Percentiles rank a stretch among this genome's conserved stretches.
Evolutionary conservation across 805 yeast species (phyloP).

Genomic region (Sugiyamaella qingdaonensis): DNA sequence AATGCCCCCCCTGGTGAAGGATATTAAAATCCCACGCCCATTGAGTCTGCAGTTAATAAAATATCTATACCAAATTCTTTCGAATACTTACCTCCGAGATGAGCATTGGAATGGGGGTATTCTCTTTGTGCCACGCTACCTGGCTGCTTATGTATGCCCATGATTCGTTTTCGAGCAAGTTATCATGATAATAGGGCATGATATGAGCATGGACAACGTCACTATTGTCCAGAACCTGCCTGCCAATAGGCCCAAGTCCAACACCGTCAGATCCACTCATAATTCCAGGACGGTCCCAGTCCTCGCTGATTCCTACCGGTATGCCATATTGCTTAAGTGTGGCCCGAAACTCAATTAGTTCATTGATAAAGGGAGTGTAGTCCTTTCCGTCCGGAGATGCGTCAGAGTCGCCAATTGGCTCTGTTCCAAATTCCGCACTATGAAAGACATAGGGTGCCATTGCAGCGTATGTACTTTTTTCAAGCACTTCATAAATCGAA

Average conservation of each 20-base stretch:
- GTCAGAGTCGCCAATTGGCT: slow-evolving; percentile 7
- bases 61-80: no score
- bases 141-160: slow-evolving; percentile 5
- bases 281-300: slow-evolving; percentile 9
- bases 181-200: slow-evolving; percentile 7
- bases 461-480: neutral
- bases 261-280: slow-evolving; percentile 3
- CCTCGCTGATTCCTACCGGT: slow-evolving; percentile 8
- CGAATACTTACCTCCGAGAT: slow-evolving; percentile 4
- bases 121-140: slow-evolving; percentile 3
- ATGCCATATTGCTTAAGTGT: slow-evolving; percentile 1
- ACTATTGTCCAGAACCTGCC: neutral
- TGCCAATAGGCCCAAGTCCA: slow-evolving; percentile 1
- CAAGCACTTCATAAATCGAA: slow-evolving; percentile 4
- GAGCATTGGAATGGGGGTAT: neutral
- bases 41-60: neutral
- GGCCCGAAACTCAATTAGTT: neutral
- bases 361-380: slow-evolving; percentile 6
- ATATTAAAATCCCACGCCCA: slow-evolving; percentile 9
- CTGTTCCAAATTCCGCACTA: slow-evolving; percentile 7
- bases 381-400: slow-evolving; percentile 3
- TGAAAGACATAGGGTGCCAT: slow-evolving; percentile 8
- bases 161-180: neutral
- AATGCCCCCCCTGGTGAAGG: slow-evolving; percentile 6
- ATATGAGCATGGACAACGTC: slow-evolving; percentile 8